Conservation (phyloP, 2,329 filamentous ascomycete species). For the Fusarium pseudonygamai region DNA sequence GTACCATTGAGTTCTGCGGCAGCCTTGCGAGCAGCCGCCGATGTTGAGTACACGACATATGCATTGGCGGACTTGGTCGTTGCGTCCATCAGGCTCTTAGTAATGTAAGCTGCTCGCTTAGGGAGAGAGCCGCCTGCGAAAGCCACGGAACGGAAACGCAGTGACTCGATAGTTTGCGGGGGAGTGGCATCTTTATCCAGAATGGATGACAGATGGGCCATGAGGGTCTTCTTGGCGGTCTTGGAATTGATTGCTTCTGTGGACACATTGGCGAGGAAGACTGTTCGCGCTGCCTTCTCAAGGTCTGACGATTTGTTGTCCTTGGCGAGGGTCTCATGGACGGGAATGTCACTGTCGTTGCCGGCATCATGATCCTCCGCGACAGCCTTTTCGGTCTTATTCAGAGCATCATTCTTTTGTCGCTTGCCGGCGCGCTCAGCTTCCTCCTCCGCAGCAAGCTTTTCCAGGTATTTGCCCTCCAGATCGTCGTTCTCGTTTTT, state of each 20-base stretch:
- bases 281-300: conserved; percentile 87
- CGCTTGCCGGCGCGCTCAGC: conserved; percentile 66
- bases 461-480: conserved; percentile 75
- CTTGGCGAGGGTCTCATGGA: conserved; percentile 67
- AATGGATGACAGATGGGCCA: conserved; percentile 81
- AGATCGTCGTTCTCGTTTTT: conserved; percentile 75
- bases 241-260: conserved; percentile 84
- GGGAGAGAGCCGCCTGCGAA: conserved; percentile 81
- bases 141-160: conserved; percentile 93
- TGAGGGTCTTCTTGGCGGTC: conserved; percentile 78
- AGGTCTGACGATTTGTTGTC: conserved; percentile 69
- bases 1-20: conserved; percentile 83
- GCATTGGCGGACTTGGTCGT: conserved; percentile 95
- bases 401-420: conserved; percentile 52
- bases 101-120: conserved; percentile 94
- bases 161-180: conserved; percentile 82
- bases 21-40: conserved; percentile 78
- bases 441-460: conserved; percentile 68
- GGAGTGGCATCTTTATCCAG: conserved; percentile 63
- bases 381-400: conserved; percentile 42
- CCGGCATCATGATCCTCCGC: conserved; percentile 59
- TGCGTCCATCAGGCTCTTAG: conserved; percentile 86
- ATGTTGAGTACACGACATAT: conserved; percentile 87
- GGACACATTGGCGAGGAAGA: conserved; percentile 94
- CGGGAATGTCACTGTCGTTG: conserved; percentile 55